Conservation (phyloP, 306 rosid species). For the Glycine soja region DNA sequence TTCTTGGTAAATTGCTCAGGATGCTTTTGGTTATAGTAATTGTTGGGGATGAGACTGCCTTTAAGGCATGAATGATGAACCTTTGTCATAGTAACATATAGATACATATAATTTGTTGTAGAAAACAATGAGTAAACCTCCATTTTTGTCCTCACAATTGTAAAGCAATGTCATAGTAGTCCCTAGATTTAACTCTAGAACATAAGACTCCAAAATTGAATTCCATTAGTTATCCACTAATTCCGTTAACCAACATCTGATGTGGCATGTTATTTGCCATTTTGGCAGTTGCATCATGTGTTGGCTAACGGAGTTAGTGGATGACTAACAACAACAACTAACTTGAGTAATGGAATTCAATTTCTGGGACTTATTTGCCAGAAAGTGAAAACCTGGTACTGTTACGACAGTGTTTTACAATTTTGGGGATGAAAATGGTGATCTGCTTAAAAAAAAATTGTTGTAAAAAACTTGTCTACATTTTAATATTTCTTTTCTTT, state of each 20-base stretch:
- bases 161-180: background rate
- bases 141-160: no score
- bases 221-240: background rate
- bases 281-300: background rate
- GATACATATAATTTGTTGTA: no score
- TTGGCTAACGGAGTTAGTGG: background rate
- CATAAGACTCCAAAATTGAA: background rate
- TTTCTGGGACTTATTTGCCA: background rate
- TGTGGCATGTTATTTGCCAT: background rate
- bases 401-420: background rate
- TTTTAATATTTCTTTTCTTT: background rate
- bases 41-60: no score
- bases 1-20: no score
- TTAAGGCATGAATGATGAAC: no score
- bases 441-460: background rate
- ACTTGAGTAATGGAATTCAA: background rate
- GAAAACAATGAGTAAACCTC: no score
- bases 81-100: no score
- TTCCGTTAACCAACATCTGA: background rate
- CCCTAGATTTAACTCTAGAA: background rate
- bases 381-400: background rate
- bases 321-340: background rate
- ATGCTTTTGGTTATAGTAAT: no score
- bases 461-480: conserved; percentile 3
- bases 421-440: background rate